Evolutionary conservation across 139 green algal genomes (phyloP).

Genomic region (Closterium sp.): DNA sequence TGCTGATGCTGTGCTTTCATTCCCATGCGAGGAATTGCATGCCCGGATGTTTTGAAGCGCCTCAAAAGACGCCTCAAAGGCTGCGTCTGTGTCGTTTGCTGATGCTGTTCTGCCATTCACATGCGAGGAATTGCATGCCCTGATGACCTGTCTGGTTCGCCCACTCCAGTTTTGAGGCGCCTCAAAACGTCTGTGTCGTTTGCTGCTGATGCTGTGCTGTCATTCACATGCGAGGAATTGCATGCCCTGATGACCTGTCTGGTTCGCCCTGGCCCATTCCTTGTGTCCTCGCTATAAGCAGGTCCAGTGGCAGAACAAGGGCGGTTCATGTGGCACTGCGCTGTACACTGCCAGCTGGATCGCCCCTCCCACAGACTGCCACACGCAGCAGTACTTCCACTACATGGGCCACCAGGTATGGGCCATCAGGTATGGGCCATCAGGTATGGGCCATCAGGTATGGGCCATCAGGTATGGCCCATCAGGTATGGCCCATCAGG

Average conservation of each 20-base stretch:
- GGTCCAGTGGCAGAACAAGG: conserved; percentile 4
- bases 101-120: background rate
- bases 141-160: no score
- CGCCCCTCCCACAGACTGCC: conserved; percentile 56
- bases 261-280: background rate
- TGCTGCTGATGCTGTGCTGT: background rate
- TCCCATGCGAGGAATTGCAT: no score
- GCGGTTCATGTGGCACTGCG: background rate
- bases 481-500: no score
- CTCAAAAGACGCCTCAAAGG: no score
- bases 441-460: no score
- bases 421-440: no score
- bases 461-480: no score
- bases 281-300: background rate
- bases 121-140: background rate
- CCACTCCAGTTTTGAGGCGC: no score
- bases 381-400: conserved; percentile 69
- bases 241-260: background rate
- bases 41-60: no score
- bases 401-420: conserved; percentile 57
- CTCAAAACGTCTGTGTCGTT: background rate
- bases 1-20: background rate
- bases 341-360: conserved; percentile 13
- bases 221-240: background rate
- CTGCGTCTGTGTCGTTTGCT: background rate